These are phyloP conservation scores for Carex myosuroides DNA, from an alignment of 176 grass and related monocot genomes.

Conservation along the genomic window DNA sequence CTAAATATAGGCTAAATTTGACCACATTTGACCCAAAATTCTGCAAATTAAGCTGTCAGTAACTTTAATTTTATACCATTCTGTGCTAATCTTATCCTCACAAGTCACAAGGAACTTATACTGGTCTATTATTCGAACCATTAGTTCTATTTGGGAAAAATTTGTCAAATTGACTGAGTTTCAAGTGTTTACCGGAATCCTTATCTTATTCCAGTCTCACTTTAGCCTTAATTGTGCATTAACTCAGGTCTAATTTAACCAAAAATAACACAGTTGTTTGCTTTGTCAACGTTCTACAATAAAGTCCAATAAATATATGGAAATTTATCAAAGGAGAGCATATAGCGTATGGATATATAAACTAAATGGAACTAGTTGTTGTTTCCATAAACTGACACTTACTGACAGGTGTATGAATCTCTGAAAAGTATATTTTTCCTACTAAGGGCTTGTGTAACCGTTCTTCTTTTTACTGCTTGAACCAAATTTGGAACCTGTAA, in stretches of 20 bases:
- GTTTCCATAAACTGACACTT: constrained; percentile 33
- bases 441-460: constrained; percentile 64
- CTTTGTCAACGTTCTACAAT: background rate
- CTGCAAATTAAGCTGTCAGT: background rate
- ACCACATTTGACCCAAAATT: background rate
- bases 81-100: background rate
- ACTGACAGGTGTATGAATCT: constrained; percentile 91
- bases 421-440: constrained; percentile 87
- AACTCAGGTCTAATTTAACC: background rate
- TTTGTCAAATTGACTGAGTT: background rate
- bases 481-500: constrained; percentile 82
- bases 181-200: background rate
- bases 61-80: constrained; percentile 1
- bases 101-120: background rate
- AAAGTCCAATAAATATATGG: background rate
- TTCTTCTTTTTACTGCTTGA: constrained; percentile 65
- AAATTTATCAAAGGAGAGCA: constrained; percentile 1
- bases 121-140: background rate
- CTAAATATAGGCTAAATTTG: background rate
- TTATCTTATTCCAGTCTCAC: background rate
- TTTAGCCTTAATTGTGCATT: background rate
- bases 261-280: background rate
- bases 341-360: background rate
- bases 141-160: background rate
- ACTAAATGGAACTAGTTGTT: background rate